phyloP scores from a whole-genome alignment of 306 rosid species.

The Pachyrhizus erosus region DNA sequence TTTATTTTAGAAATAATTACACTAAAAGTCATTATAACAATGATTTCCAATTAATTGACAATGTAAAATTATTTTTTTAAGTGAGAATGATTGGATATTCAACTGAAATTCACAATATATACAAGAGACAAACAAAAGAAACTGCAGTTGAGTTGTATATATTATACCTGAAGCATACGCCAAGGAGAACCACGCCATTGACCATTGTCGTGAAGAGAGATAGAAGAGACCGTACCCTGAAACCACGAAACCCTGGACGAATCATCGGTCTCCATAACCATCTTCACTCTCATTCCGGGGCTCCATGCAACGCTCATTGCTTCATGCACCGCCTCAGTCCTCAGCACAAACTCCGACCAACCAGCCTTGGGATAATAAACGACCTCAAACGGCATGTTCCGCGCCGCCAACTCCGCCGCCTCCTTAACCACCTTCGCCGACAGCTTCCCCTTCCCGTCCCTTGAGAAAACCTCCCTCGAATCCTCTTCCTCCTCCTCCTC shows the following conservation, averaged over 20 bases:
- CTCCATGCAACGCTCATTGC: constrained; percentile 55
- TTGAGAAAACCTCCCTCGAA: constrained; percentile 43
- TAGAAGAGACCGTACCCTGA: constrained; percentile 63
- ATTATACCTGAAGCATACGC: constrained; percentile 76
- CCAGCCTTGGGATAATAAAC: constrained; percentile 72
- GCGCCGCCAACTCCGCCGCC: constrained; percentile 68
- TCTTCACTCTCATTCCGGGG: constrained; percentile 67
- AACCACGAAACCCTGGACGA: constrained; percentile 68
- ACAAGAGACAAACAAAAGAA: not conserved
- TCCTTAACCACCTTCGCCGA: constrained; percentile 48
- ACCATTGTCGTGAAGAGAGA: constrained; percentile 28
- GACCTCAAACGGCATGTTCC: constrained; percentile 66
- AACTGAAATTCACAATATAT: too few species aligned
- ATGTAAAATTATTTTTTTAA: too few species aligned
- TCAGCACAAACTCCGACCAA: constrained; percentile 73
- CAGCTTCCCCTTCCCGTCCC: constrained; percentile 56
- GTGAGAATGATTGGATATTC: too few species aligned
- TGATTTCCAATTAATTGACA: too few species aligned
- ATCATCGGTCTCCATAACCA: constrained; percentile 68
- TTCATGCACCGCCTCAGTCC: constrained; percentile 62
- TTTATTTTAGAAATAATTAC: too few species aligned
- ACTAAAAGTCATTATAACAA: too few species aligned
- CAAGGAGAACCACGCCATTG: constrained; percentile 69
- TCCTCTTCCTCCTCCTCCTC: constrained; percentile 9
- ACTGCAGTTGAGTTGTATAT: not conserved